phyloP scores from a whole-genome alignment of 2,329 filamentous ascomycete genomes.

The Colletotrichum echinochloae region DNA sequence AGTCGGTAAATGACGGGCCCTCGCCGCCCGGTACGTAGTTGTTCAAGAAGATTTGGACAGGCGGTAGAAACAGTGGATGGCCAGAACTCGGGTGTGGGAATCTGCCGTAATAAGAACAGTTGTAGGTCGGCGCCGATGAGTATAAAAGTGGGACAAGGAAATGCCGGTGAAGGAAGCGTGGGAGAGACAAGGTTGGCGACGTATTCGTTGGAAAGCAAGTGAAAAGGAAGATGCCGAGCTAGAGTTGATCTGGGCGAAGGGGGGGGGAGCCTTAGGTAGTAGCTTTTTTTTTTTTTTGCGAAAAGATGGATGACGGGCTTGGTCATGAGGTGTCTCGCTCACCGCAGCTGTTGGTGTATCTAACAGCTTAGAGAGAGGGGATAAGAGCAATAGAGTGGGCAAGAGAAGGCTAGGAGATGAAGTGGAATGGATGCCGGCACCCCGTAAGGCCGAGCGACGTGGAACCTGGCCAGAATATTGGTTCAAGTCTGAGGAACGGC shows the following conservation, averaged over 20 bases:
- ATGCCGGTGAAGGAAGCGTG: slow-evolving; percentile 18
- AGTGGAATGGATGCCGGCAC: background rate
- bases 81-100: slow-evolving; percentile 17
- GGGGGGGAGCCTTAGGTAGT: slow-evolving; percentile 8
- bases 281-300: background rate
- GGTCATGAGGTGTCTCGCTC: slow-evolving; percentile 20
- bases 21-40: slow-evolving; percentile 26
- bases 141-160: slow-evolving; percentile 15
- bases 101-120: slow-evolving; percentile 29
- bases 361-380: background rate
- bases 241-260: slow-evolving; percentile 4
- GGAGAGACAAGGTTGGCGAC: slow-evolving; percentile 15
- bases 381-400: background rate
- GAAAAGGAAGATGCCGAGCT: slow-evolving; percentile 3
- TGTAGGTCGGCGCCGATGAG: background rate
- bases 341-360: slow-evolving; percentile 2
- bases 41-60: background rate
- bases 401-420: background rate
- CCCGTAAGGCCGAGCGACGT: slow-evolving; percentile 6
- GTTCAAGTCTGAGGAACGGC: slow-evolving; percentile 27
- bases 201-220: slow-evolving; percentile 20
- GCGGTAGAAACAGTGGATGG: slow-evolving; percentile 30
- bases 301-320: slow-evolving; percentile 9
- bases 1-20: slow-evolving; percentile 34
- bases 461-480: background rate